Base-by-base conservation (phyloP, 2,329 filamentous ascomycete species). In the Zymoseptoria crescenta region DNA sequence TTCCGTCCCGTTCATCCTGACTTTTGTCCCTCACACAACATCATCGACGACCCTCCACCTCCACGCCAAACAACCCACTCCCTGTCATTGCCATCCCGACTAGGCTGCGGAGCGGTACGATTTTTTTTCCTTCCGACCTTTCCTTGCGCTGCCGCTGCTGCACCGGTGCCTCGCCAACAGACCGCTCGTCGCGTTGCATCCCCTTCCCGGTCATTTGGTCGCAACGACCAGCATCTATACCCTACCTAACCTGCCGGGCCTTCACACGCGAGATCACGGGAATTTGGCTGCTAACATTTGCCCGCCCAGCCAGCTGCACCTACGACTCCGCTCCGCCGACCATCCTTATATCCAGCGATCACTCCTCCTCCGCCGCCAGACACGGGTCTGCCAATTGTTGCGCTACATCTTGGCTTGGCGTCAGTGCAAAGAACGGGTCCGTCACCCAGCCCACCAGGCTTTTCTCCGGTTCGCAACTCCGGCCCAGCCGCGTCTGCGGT, bases 381-480 rank as follows among this genome's bases (percentile, higher is more conserved):
- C 35, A 41, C 35, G 10, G 35, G 13, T 45, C 35, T 16, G 35
- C 35, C n/a, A 45, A 45, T 45, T 45, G 35, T 45, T 45, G 35
- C 35, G 35, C 35, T 45, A 45, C 35, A 45, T 24, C 35, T 45
- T 45, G 35, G 60, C 41, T 55, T 61, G 55, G 55, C 55, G 55
- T 52, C 55, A 45, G 35, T 45, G 35, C 35, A 6, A 45, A 50
- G 30, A 45, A 41, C 13, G 50, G 49, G 29, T 27, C 56, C 48
- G 45, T 20, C 35, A 58, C 48, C 56, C 24, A 45, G 35, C 51
- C 28, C 50, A 35, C 21, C 20, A 56, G 58, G 52, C 48, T 57
- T 60, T 45, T 57, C 57, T 57, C 55, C 57, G 35, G 35, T 45
- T 56, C 55, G 55, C 58, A 60, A 51, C 50, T 55, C 55, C 35